phyloP scores from a whole-genome alignment of 2,329 filamentous ascomycete genomes.

The Cladosporium velox region DNA sequence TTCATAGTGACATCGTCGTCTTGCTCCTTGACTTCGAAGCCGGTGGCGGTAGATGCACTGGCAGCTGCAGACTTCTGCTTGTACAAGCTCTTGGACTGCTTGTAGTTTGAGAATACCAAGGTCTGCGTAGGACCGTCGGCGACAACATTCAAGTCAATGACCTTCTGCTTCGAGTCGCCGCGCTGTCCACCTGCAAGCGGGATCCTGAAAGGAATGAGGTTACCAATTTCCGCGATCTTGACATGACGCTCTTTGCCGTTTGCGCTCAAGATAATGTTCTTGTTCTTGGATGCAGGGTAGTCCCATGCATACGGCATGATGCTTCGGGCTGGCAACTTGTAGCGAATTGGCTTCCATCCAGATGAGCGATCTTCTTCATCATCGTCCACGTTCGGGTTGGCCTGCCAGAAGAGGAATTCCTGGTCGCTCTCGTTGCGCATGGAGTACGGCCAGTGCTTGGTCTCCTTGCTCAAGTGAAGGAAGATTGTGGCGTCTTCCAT shows the following conservation, averaged over 20 bases:
- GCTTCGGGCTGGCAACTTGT: conserved; percentile 86
- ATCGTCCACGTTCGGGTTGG: conserved; percentile 88
- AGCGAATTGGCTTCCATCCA: conserved; percentile 89
- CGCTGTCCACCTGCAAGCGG: conserved; percentile 54
- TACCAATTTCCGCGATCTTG: conserved; percentile 94
- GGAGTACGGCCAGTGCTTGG: conserved; percentile 95
- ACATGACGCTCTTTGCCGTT: conserved; percentile 84
- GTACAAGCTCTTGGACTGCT: conserved; percentile 89
- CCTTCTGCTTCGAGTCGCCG: conserved; percentile 69
- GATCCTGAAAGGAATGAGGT: conserved; percentile 91
- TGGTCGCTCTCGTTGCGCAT: conserved; percentile 98
- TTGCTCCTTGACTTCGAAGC: conserved; percentile 92
- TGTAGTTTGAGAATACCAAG: conserved; percentile 90
- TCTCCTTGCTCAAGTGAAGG: conserved; percentile 84
- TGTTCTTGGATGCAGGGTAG: conserved; percentile 95
- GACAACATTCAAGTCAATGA: conserved; percentile 94
- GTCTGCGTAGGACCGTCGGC: conserved; percentile 96
- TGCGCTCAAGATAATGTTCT: conserved; percentile 81
- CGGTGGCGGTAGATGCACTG: conserved; percentile 63
- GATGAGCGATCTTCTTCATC: conserved; percentile 80
- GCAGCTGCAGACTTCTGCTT: conserved; percentile 60
- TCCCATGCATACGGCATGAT: conserved; percentile 99
- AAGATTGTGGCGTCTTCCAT: conserved; percentile 95
- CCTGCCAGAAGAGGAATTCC: conserved; percentile 95
- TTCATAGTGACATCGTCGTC: conserved; percentile 87